Evolutionary conservation across 495 filamentous ascomycete species (phyloP).

Genomic region (Neurospora sp.): DNA sequence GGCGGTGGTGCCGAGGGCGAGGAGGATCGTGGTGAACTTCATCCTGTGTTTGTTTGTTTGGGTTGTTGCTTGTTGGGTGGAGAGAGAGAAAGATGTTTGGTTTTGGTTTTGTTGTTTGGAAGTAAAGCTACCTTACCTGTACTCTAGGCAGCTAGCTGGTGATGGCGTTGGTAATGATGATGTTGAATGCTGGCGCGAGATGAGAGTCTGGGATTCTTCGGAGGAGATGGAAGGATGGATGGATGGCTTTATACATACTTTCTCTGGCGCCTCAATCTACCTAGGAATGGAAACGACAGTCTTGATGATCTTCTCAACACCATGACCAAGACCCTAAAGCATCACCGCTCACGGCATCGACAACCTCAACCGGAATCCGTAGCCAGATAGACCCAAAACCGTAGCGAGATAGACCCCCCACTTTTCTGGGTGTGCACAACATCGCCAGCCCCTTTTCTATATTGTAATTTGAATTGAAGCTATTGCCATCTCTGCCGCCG

Average conservation of each 20-base stretch:
- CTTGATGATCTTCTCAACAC: too few species aligned
- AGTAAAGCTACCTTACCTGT: neutral
- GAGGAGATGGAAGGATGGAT: too few species aligned
- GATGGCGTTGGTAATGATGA: neutral
- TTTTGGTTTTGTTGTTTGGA: neutral
- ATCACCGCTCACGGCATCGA: neutral
- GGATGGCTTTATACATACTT: too few species aligned
- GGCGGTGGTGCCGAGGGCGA: neutral
- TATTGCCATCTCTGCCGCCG: too few species aligned
- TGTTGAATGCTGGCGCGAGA: neutral
- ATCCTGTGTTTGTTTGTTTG: slow-evolving; percentile 9
- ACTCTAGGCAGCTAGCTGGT: neutral
- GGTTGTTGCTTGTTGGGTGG: neutral
- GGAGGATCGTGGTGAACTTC: slow-evolving; percentile 8
- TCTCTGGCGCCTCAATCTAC: too few species aligned
- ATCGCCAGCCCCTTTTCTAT: too few species aligned
- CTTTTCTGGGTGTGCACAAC: too few species aligned
- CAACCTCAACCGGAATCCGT: neutral
- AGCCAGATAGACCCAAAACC: too few species aligned
- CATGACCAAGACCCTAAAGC: neutral
- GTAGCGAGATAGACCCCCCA: too few species aligned
- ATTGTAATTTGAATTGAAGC: too few species aligned
- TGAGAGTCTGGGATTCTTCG: too few species aligned
- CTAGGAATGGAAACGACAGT: too few species aligned
- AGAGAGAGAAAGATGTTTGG: neutral